phyloP scores from a whole-genome alignment of 768 basidiomycete genomes.

The Serpula lacrymans region DNA sequence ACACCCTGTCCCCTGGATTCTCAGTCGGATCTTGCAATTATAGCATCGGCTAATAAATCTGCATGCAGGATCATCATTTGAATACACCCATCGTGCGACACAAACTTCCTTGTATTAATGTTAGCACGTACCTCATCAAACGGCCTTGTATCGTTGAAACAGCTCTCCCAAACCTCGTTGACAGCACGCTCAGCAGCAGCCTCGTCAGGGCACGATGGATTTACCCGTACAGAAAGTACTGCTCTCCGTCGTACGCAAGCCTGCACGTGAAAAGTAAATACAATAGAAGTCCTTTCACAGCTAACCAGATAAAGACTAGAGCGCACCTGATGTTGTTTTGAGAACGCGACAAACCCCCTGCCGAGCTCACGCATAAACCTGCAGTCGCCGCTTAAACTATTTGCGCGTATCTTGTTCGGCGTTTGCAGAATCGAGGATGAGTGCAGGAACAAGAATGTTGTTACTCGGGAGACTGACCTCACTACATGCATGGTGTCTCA shows the following conservation, averaged over 20 bases:
- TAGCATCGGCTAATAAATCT: conserved; percentile 27
- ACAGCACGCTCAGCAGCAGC: conserved; percentile 84
- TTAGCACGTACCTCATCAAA: conserved; percentile 80
- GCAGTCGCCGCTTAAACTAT: conserved; percentile 92
- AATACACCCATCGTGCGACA: background rate
- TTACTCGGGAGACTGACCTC: conserved; percentile 58
- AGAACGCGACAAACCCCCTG: conserved; percentile 73
- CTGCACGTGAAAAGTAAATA: conserved; percentile 36
- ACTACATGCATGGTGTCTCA: conserved; percentile 94
- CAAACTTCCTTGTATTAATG: background rate
- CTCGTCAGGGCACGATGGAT: conserved; percentile 73
- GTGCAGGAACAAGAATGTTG: background rate
- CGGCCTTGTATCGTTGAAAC: conserved; percentile 91
- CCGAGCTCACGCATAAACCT: conserved; percentile 77
- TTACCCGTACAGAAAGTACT: conserved; percentile 72
- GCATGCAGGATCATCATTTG: conserved; percentile 16
- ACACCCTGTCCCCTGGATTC: too few relatives aligned
- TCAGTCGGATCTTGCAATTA: too few relatives aligned
- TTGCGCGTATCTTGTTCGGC: conserved; percentile 80
- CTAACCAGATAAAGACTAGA: conserved; percentile 10
- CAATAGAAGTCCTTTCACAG: conserved; percentile 2
- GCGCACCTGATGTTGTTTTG: conserved; percentile 90
- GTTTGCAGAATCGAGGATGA: conserved; percentile 1
- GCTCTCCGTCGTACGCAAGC: conserved; percentile 89
- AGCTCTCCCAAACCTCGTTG: conserved; percentile 97